Evolutionary conservation across 1,284 basidiomycete genomes (phyloP), one percentile per base, ranked within the genome.

Genomic region (Tetrapyrgos nigripes): DNA sequence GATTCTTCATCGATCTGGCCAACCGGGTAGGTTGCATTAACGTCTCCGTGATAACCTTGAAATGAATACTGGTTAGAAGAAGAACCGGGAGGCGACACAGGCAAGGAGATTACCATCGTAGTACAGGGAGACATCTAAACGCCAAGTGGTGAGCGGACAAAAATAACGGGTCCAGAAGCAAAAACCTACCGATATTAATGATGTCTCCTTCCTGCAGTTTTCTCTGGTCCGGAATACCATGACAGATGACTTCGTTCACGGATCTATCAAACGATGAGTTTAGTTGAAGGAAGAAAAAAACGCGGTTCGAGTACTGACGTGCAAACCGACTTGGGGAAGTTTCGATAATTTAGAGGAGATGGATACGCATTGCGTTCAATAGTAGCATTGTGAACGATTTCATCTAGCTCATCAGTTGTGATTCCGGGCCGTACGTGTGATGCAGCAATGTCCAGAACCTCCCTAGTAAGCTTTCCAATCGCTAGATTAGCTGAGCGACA

Each of bases 261-360:
- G 93, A 95, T 29, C 92, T 92, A n/a, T n/a, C n/a, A n/a, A n/a
- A n/a, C n/a, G n/a, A n/a, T n/a, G n/a, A n/a, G 55, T 14, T 29
- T 50, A n/a, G n/a, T n/a, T n/a, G n/a, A n/a, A n/a, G n/a, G 58
- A 28, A 33, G 10, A n/a, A 19, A 23, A 33, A 26, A 48, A 46
- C 21, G 50, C 52, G 58, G 54, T 49, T 27, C 50, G 26, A 53
- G 59, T 28, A 84, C 92, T 70, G 77, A 93, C 88, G 92, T 97
- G 89, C 97, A 99, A 49, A 98, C 88, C 47, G 94, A 97, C 81
- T 98, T 98, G 26, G 97, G 97, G 73, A 92, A 99, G 52, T 86
- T 83, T 63, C 92, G 87, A 77, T 99, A 99, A 71, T 96, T 96
- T 55, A 99, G 81, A 35, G 97, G 94, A 33, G 92, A 95, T 3